Base-by-base conservation (phyloP, 345 rosid genomes). In the Fremontodendron californicum region DNA sequence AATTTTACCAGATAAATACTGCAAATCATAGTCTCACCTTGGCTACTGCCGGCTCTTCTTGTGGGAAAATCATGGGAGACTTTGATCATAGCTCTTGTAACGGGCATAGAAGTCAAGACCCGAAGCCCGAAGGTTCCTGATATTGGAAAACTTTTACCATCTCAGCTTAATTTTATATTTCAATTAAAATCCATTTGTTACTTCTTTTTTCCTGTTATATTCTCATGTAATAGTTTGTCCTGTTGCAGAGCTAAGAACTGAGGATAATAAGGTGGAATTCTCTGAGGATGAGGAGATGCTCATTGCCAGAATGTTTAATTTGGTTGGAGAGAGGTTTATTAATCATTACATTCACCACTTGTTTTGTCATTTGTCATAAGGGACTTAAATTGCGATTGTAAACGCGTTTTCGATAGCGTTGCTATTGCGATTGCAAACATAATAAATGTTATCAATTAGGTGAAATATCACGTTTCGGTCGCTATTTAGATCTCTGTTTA, bases 271-370 rank as follows among this genome's bases (percentile, higher is more conserved):
- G 29, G 71, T 52, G 70, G 85, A 81, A 46, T 87, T 87, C 85
- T 81, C 90, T 0, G 85, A 86, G 74, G 90, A 88, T n/a, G 90
- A 88, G 71, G 85, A 82, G 72, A 62, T 12, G 79, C 89, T 88
- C 37, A 75, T 86, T 35, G 78, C 81, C 43, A 80, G 86, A 74
- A 86, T 88, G 90, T 88, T 79, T 71, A 81, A 51, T 45, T 63
- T 88, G 74, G 87, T 88, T 67, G 90, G 89, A 65, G 64, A 84
- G 5, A 88, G 90, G 65, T 61, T 61, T 39, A 9, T 55, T 10
- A 10, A 23, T 55, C 13, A 11, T 66, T 37, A 21, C 16, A n/a
- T n/a, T n/a, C n/a, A 60, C 9, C 12, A 40, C 23, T 29, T 11
- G 12, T 13, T 5, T 58, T 60, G 33, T 58, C 35, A 33, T 33